Percentiles rank a stretch among this genome's conserved stretches.
Evolutionary conservation across 1,284 basidiomycete genomes (phyloP).

Genomic region (Moesziomyces antarcticus): DNA sequence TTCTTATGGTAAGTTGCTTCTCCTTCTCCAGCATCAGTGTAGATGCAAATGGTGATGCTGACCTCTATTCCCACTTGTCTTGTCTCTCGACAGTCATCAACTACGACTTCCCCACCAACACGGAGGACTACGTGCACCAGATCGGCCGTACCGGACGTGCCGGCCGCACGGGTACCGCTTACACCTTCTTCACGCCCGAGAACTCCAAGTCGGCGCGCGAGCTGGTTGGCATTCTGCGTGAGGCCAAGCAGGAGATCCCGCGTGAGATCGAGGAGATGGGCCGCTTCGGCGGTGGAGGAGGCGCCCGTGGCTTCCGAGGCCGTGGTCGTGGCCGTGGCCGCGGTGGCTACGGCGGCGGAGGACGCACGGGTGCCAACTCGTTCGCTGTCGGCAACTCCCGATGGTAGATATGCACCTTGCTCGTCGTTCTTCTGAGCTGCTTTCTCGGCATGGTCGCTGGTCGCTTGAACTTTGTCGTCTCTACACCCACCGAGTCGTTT

Average conservation of each 20-base stretch:
- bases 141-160: constrained; percentile 82
- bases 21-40: neutral
- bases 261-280: constrained; percentile 92
- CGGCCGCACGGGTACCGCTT: constrained; percentile 82
- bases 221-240: constrained; percentile 85
- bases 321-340: constrained; percentile 57
- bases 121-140: constrained; percentile 92
- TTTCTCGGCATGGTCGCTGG: neutral
- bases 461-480: no score
- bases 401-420: constrained; percentile 33
- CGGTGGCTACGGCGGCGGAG: constrained; percentile 47
- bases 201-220: constrained; percentile 95
- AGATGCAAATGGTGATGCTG: neutral
- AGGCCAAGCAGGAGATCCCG: constrained; percentile 88
- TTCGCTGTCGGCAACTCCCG: constrained; percentile 54
- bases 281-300: constrained; percentile 74
- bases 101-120: constrained; percentile 97
- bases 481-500: no score
- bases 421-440: neutral
- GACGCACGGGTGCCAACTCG: constrained; percentile 61
- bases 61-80: neutral
- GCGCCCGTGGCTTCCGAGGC: constrained; percentile 53
- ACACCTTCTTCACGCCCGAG: constrained; percentile 87
- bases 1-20: constrained; percentile 79
- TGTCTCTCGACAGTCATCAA: constrained; percentile 70